A percentile compares a stretch with the other conserved stretches of the same genome.
Conservation (phyloP, 2,329 filamentous ascomycete species). For the Bimuria novae-zelandiae region DNA sequence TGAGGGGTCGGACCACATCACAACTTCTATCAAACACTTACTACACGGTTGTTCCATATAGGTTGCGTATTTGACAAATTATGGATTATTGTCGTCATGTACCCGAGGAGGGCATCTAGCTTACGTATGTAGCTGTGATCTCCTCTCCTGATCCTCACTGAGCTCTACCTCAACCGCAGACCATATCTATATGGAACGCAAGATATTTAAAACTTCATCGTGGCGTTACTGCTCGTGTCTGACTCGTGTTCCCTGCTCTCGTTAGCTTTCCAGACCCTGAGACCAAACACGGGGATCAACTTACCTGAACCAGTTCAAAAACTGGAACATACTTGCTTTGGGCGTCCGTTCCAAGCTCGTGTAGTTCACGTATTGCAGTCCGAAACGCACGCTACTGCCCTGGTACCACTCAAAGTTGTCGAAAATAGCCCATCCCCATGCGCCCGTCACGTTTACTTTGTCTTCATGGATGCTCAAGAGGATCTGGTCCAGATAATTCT, state of each 20-base stretch:
- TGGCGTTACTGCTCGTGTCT: constrained; percentile 26
- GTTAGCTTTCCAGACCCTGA: not conserved
- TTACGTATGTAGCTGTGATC: no score
- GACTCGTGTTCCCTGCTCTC: constrained; percentile 26
- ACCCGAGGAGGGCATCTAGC: no score
- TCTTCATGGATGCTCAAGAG: constrained; percentile 42
- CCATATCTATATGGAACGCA: not conserved
- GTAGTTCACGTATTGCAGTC: constrained; percentile 51
- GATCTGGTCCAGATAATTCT: constrained; percentile 39
- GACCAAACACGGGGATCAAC: constrained; percentile 4
- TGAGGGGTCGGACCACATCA: no score
- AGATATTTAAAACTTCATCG: constrained; percentile 24
- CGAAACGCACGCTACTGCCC: constrained; percentile 41
- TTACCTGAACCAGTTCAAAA: constrained; percentile 48
- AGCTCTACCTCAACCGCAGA: not conserved
- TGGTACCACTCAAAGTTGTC: constrained; percentile 47
- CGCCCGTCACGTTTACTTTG: constrained; percentile 43
- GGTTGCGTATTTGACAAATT: no score
- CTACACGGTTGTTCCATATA: no score
- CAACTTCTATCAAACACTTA: no score
- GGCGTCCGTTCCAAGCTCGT: constrained; percentile 47
- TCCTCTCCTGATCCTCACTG: no score
- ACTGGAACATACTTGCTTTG: constrained; percentile 51
- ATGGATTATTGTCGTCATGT: no score
- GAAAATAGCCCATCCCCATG: constrained; percentile 43